Percentiles rank a stretch among this genome's conserved stretches.
Evolutionary conservation across 495 filamentous ascomycete species (phyloP).

Genomic region (Penicillium bovifimosum): DNA sequence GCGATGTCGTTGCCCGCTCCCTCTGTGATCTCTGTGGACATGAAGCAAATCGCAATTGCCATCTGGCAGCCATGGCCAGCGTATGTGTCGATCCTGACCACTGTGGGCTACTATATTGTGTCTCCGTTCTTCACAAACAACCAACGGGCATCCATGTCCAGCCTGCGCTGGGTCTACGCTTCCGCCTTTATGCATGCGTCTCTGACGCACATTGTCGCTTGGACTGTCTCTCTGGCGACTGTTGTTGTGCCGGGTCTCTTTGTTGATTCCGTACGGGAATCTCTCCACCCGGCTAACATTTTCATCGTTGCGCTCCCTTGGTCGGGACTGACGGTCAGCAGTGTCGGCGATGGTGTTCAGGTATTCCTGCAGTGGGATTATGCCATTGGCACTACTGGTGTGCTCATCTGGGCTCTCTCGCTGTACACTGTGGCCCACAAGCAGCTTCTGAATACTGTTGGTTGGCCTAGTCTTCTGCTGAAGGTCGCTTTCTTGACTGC

Average conservation of each 20-base stretch:
- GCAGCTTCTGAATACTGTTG: conserved; percentile 28
- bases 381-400: conserved; percentile 44
- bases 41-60: conserved; percentile 54
- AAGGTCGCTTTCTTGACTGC: conserved; percentile 38
- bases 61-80: conserved; percentile 58
- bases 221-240: conserved; percentile 40
- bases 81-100: conserved; percentile 36
- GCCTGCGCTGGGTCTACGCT: conserved; percentile 50
- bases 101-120: conserved; percentile 26
- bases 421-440: conserved; percentile 37
- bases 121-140: conserved; percentile 34
- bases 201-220: conserved; percentile 43
- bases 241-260: conserved; percentile 35
- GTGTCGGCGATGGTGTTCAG: conserved; percentile 45
- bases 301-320: conserved; percentile 41
- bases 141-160: conserved; percentile 33
- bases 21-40: conserved; percentile 33
- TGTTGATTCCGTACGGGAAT: conserved; percentile 13
- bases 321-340: conserved; percentile 29
- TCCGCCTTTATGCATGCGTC: conserved; percentile 45
- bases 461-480: conserved; percentile 22
- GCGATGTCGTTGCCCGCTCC: conserved; percentile 50
- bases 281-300: conserved; percentile 36
- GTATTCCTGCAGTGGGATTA: conserved; percentile 57
- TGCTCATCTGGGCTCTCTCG: conserved; percentile 51